Base-by-base conservation (phyloP, 352 stramenopile genomes). In the Aphanomyces euteiches region DNA sequence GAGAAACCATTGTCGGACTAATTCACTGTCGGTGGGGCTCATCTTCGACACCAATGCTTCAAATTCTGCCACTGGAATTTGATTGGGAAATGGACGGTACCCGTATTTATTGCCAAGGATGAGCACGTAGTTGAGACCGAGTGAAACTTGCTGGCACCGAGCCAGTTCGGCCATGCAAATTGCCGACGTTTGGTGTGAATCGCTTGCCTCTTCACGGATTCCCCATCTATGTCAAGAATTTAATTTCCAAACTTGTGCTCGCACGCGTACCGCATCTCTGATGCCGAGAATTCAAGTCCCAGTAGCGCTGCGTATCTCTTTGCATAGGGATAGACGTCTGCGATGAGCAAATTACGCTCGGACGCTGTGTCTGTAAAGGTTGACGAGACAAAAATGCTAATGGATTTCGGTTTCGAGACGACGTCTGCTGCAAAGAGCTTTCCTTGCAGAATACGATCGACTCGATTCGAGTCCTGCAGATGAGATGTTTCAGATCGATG, bases 251-350 rank as follows among this genome's bases (percentile, higher is more conserved):
- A 28, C 28, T 28, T 28, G 28, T 28, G 28, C 28, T 28, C 28
- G 28, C 28, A 28, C 2, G 28, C 28, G 28, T 61, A 61, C 54
- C 54, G 54, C 54, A 61, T 61, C 43, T 61, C 54, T 10, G 54
- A 61, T 37, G 54, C 54, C 54, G 54, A 61, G 54, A 61, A 61
- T 61, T 61, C 54, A 17, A 61, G 54, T 37, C 54, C 54, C 54
- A 61, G 43, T 7, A 61, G 1, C 54, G 54, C 13, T 12, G 54
- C 54, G 54, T 61, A 61, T 61, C 54, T 28, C 13, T 39, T 37
- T 37, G 43, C 17, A n/a, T 61, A 61, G 10, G 54, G 54, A 39
- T 61, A 61, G 28, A 61, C 54, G 37, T 61, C 54, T 17, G 54
- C 54, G 34, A 61, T 61, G 54, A 61, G 54, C 54, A 61, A 61